A percentile compares a stretch with the other conserved stretches of the same genome.
Conservation (phyloP, 768 basidiomycete species). For the Trametes villosa region DNA sequence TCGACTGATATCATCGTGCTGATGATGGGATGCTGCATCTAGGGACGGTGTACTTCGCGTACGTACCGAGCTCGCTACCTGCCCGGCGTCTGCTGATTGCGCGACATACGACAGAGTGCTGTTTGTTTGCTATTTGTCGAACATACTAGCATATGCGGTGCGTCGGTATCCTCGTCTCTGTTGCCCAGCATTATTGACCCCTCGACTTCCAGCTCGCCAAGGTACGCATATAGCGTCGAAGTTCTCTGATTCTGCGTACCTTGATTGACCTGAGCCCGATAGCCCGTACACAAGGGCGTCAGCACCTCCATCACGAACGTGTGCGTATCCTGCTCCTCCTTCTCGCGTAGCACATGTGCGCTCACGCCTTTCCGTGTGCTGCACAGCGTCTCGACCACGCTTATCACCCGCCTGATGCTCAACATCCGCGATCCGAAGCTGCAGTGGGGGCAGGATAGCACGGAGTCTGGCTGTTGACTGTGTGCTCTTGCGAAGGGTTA, state of each 20-base stretch:
- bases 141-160: constrained; percentile 7
- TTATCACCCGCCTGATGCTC: constrained; percentile 18
- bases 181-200: neutral
- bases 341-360: no score
- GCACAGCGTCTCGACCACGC: constrained; percentile 16
- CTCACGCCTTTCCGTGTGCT: neutral
- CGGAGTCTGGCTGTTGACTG: no score
- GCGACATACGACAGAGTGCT: neutral
- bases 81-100: neutral
- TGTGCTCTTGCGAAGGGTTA: no score
- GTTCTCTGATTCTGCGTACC: no score
- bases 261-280: neutral
- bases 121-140: constrained; percentile 2
- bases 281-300: constrained; percentile 11
- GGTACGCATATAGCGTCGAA: no score
- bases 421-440: constrained; percentile 20
- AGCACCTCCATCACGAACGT: constrained; percentile 13
- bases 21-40: no score
- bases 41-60: constrained; percentile 13
- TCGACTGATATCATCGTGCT: neutral
- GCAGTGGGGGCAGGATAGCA: neutral
- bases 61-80: no score
- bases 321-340: neutral
- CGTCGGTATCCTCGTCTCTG: neutral
- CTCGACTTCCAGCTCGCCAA: neutral